Evolutionary conservation across 2,329 filamentous ascomycete species (phyloP).

Genomic region (Colletotrichum tropicicola): DNA sequence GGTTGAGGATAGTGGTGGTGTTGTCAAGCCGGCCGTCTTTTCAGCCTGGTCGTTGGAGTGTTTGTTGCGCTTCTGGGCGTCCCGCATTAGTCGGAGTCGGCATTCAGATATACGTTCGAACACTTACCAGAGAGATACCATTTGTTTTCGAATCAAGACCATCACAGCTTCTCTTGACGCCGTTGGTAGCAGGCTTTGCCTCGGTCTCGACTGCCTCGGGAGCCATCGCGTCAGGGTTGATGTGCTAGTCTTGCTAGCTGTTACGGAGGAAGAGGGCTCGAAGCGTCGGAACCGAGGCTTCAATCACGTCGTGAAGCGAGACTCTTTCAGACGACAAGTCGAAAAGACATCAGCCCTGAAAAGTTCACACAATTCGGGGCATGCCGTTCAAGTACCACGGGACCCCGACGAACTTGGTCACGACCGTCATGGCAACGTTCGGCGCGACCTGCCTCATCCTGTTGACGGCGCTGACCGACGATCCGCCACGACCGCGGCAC

Average conservation of each 20-base stretch:
- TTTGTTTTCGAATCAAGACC: neutral
- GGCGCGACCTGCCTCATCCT: neutral
- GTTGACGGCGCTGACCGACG: neutral
- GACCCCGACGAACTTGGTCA: neutral
- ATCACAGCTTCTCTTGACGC: neutral
- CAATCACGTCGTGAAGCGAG: too few relatives aligned
- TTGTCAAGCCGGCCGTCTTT: neutral
- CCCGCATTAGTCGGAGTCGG: too few relatives aligned
- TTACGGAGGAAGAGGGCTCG: too few relatives aligned
- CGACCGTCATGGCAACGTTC: neutral
- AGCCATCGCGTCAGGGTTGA: neutral
- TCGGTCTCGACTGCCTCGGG: neutral
- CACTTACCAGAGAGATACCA: neutral
- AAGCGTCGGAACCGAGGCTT: too few relatives aligned
- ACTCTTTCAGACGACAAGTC: too few relatives aligned
- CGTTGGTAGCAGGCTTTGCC: too few relatives aligned
- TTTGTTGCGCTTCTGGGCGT: conserved; percentile 6
- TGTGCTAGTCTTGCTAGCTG: too few relatives aligned
- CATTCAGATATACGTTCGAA: neutral
- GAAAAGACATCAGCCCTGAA: neutral
- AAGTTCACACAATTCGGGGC: neutral
- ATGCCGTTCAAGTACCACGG: neutral
- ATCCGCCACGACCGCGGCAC: neutral
- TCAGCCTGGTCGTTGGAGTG: neutral
- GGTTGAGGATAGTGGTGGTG: neutral